Base-by-base conservation (phyloP, 2,329 filamentous ascomycete genomes). In the Acephala macrosclerotiorum region DNA sequence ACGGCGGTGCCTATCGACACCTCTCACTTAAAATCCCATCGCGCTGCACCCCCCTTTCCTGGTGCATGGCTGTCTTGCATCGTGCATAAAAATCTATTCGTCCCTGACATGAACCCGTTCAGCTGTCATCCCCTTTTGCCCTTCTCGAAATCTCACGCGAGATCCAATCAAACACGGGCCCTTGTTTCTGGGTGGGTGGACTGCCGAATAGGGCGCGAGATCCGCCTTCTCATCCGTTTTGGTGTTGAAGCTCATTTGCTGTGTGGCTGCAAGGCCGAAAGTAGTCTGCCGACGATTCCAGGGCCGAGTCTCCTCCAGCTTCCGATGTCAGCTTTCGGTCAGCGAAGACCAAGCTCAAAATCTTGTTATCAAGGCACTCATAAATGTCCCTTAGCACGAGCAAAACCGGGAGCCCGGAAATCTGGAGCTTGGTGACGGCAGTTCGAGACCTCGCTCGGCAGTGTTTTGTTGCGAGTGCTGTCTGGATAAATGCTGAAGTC, bases 151-250 rank as follows among this genome's bases (percentile, higher is more conserved):
- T 33, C 1, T n/a, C 49, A 11, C 36, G 18, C 38, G 59, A 56
- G 22, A 42, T 49, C 63, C 58, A 65, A 65, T 65, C 40, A 65
- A 36, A 35, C 51, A 8, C 25, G 51, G 33, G 51, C 51, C 51
- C 33, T 35, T 57, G 20, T 35, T 35, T 57, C 20, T 57, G 11
- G 18, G 55, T 11, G 38, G 49, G 16, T n/a, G 38, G 12, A 45
- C 25, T 59, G 38, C 59, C 59, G 47, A 60, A 66, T 63, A 20
- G 25, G 60, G 64, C 57, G 64, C 57, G 56, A 66, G 64, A 63
- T 60, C 60, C 60, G 33, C 51, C 33, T 8, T 40, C 16, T 12
- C 12, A 26, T 33, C 55, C 20, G 20, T 51, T 59, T 55, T 42
- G 56, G 61, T 63, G 51, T n/a, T 38, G 60, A 56, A 22, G 25